Percentiles rank a stretch among this genome's conserved stretches.
phyloP scores from a whole-genome alignment of 305 asterid genomes.

The Fraxinus sp. region DNA sequence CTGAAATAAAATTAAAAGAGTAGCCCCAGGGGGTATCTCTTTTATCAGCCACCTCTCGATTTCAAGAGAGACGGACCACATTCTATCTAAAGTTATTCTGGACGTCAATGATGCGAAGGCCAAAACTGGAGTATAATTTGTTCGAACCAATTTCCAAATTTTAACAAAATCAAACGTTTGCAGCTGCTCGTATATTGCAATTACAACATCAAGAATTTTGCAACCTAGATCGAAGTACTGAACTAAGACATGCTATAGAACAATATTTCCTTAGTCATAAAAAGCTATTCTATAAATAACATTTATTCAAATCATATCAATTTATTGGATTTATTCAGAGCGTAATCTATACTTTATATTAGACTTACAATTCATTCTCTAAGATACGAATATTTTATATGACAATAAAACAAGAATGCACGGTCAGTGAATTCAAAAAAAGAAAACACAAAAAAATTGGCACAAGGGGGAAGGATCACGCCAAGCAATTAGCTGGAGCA shows the following conservation, averaged over 20 bases:
- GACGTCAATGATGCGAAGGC: not conserved
- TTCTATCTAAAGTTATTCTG: not conserved
- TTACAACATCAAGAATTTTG: not conserved
- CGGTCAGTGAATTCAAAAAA: not conserved
- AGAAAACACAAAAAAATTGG: not conserved
- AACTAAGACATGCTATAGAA: not conserved
- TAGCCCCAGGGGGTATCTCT: not conserved
- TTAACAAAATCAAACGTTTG: not conserved
- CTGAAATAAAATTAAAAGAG: not conserved
- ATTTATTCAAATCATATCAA: not conserved
- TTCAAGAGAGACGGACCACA: not conserved
- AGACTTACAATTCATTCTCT: not conserved
- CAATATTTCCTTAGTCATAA: not conserved
- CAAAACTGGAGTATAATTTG: not conserved
- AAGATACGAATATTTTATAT: not conserved
- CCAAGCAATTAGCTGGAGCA: constrained; percentile 3
- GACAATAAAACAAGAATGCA: not conserved
- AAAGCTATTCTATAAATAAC: not conserved
- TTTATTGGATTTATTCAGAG: not conserved
- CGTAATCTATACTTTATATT: not conserved
- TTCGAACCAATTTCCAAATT: not conserved
- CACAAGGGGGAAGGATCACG: not conserved
- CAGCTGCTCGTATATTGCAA: not conserved
- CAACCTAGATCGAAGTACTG: not conserved
- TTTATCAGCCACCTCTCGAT: not conserved